Evolutionary conservation across 805 yeast genomes (phyloP), one percentile per base, ranked within the genome.

Genomic region (Myxozyma melibiosi): DNA sequence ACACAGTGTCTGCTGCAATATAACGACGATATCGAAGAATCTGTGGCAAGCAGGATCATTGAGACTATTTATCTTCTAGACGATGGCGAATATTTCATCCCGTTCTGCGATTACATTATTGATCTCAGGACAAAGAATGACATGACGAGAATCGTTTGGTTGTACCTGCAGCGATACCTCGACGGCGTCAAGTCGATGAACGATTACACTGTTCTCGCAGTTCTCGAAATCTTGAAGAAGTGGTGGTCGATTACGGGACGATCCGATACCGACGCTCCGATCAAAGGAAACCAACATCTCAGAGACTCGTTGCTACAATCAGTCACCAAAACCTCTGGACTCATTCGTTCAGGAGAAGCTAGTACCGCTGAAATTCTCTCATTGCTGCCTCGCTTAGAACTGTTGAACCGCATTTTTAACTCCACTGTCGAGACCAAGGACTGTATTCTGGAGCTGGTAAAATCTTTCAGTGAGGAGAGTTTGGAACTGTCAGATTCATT

Each of bases 151-250:
- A 37, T 55, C 9, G 31, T 43, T 6, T 55, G 48, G 54, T 27
- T 58, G 20, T 58, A 37, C 47, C 39, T 58, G 4, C 59, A 55
- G 33, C 39, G 63, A 27, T 58, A 51, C 20, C 14, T 58, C 14
- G 60, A 58, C 22, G 31, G 35, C 9, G 37, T 42, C 9, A 37
- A 37, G 11, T 14, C 24, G 24, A 5, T 58, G 25, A 50, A 51
- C 45, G 51, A 37, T 25, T 58, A 51, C 40, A 51, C 22, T 13
- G 20, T 45, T 27, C 16, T 50, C 18, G 48, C 51, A 11, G 22
- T 58, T 20, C 41, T 50, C 6, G 25, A 31, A 14, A 45, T 58
- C 34, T 37, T 57, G 4, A 31, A 20, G 20, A 57, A 49, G 24
- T 38, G 38, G 41, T 34, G 49, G 11, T 22, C 38, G 9, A n/a